Base-by-base conservation (phyloP, 2,329 filamentous ascomycete genomes). In the Fusarium staphyleae region DNA sequence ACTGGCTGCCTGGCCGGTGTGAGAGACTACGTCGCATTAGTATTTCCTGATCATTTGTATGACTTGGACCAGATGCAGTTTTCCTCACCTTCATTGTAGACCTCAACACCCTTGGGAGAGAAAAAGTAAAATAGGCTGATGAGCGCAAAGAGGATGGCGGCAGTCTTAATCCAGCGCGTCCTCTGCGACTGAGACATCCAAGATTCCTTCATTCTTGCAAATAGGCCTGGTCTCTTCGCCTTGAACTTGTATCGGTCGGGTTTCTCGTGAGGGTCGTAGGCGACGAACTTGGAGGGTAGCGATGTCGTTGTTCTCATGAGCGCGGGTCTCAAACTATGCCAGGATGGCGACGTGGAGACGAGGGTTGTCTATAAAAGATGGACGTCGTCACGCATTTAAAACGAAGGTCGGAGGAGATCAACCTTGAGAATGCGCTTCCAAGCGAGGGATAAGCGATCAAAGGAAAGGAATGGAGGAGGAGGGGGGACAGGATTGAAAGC, bases 261-360 rank as follows among this genome's bases (percentile, higher is more conserved):
- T 70, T 88, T 88, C 74, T 88, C 85, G 83, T 84, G 75, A 58
- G 83, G 84, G 69, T 88, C 85, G 80, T 78, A 76, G 66, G 76
- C 78, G 69, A 77, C 73, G 69, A 84, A 81, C 75, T 84, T 75
- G 30, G 82, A 86, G 71, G 84, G 83, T 72, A 86, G 72, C 69
- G 85, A 86, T 56, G 86, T 82, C 60, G 83, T 83, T 76, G 83
- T 85, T 80, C 84, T 82, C 85, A 88, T 88, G 66, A 67, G 69
- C 69, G 69, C 66, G 57, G 54, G 59, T 57, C 52, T 53, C 47
- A 24, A 48, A 60, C 45, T 56, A 42, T 47, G 39, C 51, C 40
- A 52, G 55, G 52, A 53, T 59, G 52, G 45, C 28, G 48, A 44
- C 40, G 48, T 49, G 47, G 48, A 46, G 53, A 55, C 51, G 48